Evolutionary conservation across 225 moss, liverwort and hornwort genomes (phyloP).

Genomic region (Marchantia polymorpha): DNA sequence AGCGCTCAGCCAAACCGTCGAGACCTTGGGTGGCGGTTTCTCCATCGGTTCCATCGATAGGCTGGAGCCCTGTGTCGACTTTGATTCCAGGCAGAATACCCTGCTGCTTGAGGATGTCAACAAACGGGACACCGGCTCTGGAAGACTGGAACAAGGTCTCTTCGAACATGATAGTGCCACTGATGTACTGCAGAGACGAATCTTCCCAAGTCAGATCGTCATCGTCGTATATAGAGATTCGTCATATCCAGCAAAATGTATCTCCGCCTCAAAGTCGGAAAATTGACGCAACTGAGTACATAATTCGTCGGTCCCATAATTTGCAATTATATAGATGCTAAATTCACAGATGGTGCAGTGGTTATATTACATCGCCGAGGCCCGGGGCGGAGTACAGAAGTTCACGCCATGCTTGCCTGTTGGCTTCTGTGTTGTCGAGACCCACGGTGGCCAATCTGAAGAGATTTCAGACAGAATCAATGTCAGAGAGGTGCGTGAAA

Average conservation of each 20-base stretch:
- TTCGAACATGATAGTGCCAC: slow-evolving; percentile 98
- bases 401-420: slow-evolving; percentile 98
- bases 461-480: neutral
- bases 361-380: slow-evolving; percentile 74
- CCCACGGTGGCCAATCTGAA: slow-evolving; percentile 84
- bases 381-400: slow-evolving; percentile 93
- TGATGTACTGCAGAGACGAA: slow-evolving; percentile 70
- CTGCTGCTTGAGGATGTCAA: slow-evolving; percentile 81
- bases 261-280: too few species aligned
- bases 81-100: slow-evolving; percentile 92
- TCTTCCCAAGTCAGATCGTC: too few species aligned
- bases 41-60: slow-evolving; percentile 96
- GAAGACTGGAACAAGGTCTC: slow-evolving; percentile 92
- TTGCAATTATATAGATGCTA: neutral
- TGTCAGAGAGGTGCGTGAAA: neutral
- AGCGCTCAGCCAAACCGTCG: slow-evolving; percentile 86
- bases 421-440: slow-evolving; percentile 85
- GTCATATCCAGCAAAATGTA: too few species aligned
- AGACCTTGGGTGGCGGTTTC: slow-evolving; percentile 99
- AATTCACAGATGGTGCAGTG: neutral
- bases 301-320: neutral
- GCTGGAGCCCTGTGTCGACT: slow-evolving; percentile 95
- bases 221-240: too few species aligned
- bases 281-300: neutral
- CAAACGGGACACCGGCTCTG: slow-evolving; percentile 78